These are phyloP conservation scores for Pestalotiopsis sp. DNA, from an alignment of 2,329 filamentous ascomycete species.

Conservation along the genomic window DNA sequence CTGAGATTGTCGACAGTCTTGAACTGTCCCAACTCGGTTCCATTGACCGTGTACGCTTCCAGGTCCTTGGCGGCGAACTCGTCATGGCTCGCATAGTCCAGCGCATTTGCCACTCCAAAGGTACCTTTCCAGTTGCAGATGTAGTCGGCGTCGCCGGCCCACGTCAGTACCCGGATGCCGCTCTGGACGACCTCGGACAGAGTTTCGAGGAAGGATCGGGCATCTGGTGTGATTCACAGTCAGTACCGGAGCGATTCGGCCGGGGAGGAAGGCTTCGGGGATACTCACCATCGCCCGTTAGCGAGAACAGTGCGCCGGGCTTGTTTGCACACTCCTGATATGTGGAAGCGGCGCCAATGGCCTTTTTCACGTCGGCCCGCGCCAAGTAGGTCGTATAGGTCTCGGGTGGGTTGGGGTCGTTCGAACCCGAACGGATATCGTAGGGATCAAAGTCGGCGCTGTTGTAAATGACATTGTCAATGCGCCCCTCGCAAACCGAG, in stretches of 20 bases:
- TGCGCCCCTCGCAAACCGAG: constrained; percentile 12
- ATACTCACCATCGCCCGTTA: constrained; percentile 40
- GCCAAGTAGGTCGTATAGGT: constrained; percentile 44
- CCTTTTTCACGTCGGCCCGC: constrained; percentile 34
- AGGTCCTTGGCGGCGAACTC: constrained; percentile 43
- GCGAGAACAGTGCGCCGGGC: constrained; percentile 36
- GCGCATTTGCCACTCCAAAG: constrained; percentile 46
- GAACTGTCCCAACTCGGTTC: constrained; percentile 39
- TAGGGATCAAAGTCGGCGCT: constrained; percentile 44
- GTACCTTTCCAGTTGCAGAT: constrained; percentile 50
- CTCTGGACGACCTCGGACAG: constrained; percentile 45
- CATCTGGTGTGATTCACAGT: constrained; percentile 11
- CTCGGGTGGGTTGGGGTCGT: constrained; percentile 38
- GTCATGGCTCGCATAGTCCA: constrained; percentile 41
- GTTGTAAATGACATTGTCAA: constrained; percentile 35
- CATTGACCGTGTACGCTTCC: constrained; percentile 30
- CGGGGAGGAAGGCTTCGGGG: no score
- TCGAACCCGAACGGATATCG: constrained; percentile 41
- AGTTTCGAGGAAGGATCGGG: constrained; percentile 36
- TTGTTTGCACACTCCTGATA: constrained; percentile 43
- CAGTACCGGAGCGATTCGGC: background rate
- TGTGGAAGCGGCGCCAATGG: constrained; percentile 45
- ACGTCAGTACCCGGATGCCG: constrained; percentile 52
- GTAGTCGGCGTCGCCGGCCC: constrained; percentile 59
- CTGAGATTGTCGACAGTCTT: constrained; percentile 50